Evolutionary conservation across 2,329 filamentous ascomycete species (phyloP).

Genomic region (Lojkania enalia): DNA sequence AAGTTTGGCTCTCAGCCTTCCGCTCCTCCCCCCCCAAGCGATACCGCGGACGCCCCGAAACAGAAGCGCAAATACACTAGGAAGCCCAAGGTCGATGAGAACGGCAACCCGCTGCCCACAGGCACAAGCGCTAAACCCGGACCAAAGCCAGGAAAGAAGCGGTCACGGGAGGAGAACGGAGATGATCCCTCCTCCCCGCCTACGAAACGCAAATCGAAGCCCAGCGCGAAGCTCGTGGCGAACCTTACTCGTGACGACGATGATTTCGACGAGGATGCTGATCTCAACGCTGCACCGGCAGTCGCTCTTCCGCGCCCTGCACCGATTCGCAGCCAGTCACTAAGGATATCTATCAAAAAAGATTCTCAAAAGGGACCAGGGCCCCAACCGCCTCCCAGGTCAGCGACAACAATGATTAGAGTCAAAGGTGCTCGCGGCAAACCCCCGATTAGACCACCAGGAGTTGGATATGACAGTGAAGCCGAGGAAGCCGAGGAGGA

Average conservation of each 20-base stretch:
- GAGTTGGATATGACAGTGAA: constrained; percentile 95
- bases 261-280: constrained; percentile 28
- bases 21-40: constrained; percentile 21
- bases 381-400: constrained; percentile 9
- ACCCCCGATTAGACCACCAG: constrained; percentile 59
- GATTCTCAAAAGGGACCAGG: constrained; percentile 25
- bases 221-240: constrained; percentile 37
- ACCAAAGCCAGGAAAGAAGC: constrained; percentile 40
- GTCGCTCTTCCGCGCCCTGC: not conserved
- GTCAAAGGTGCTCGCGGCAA: constrained; percentile 38
- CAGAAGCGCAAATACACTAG: constrained; percentile 50
- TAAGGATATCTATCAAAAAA: constrained; percentile 37
- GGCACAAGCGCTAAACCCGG: constrained; percentile 33
- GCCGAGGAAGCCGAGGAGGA: constrained; percentile 87
- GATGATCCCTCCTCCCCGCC: constrained; percentile 24
- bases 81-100: constrained; percentile 42
- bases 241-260: constrained; percentile 10
- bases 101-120: constrained; percentile 26
- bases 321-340: constrained; percentile 24
- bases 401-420: constrained; percentile 35
- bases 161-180: constrained; percentile 42
- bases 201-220: constrained; percentile 42
- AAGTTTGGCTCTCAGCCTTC: constrained; percentile 24
- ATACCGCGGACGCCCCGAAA: constrained; percentile 33
- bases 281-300: not conserved